Percentiles rank a stretch among this genome's conserved stretches.
Conservation (phyloP, 805 yeast genomes). For the Pichia manshurica region DNA sequence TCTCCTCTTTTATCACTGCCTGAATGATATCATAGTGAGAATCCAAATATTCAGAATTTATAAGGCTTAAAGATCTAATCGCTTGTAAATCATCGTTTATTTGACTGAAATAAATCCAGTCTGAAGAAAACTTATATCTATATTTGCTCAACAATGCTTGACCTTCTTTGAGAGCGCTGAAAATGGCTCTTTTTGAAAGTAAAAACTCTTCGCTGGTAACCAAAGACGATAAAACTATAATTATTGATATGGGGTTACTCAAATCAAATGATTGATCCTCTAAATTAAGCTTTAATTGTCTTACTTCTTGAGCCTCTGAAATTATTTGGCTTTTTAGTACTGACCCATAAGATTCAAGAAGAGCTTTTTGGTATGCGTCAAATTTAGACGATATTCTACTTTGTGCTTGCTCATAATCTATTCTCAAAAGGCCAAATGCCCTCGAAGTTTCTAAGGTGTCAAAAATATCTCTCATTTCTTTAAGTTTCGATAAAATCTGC, state of each 20-base stretch:
- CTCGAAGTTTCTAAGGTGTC: constrained; percentile 42
- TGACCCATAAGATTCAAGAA: constrained; percentile 37
- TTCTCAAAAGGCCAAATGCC: constrained; percentile 35
- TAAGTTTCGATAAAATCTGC: constrained; percentile 37
- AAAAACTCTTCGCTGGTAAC: constrained; percentile 26
- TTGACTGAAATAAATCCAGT: constrained; percentile 63
- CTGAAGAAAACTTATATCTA: constrained; percentile 42
- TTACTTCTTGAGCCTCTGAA: constrained; percentile 30
- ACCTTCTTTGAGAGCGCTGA: constrained; percentile 24
- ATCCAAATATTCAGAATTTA: constrained; percentile 2
- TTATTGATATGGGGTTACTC: constrained; percentile 34
- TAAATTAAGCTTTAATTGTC: constrained; percentile 29
- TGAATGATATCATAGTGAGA: constrained; percentile 5
- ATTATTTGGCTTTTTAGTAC: constrained; percentile 31
- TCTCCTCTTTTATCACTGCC: constrained; percentile 8
- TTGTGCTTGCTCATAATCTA: constrained; percentile 52
- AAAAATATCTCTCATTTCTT: constrained; percentile 39
- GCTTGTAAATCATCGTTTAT: constrained; percentile 39
- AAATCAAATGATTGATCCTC: constrained; percentile 34
- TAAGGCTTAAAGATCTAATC: background rate
- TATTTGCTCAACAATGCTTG: constrained; percentile 29
- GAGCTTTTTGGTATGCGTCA: constrained; percentile 51
- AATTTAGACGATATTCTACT: constrained; percentile 42
- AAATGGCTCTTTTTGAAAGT: background rate
- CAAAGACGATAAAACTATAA: constrained; percentile 35